Conservation (phyloP, 768 basidiomycete genomes). For the Candolleomyces eurysporus region DNA sequence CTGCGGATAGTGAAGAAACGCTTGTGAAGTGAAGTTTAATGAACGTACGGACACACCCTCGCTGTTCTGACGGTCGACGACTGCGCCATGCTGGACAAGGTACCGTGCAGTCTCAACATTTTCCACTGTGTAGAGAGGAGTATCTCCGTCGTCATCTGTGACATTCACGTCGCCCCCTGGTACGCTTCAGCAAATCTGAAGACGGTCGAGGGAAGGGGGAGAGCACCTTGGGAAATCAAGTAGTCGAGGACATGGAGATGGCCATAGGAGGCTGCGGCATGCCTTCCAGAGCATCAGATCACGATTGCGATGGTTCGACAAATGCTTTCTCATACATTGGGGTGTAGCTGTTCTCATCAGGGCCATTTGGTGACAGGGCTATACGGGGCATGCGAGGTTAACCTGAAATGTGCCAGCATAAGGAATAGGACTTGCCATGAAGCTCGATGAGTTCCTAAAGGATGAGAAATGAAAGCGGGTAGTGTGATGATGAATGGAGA, state of each 20-base stretch:
- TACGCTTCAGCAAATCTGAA: conserved; percentile 4
- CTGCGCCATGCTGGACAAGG: conserved; percentile 78
- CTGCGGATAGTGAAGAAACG: conserved; percentile 33
- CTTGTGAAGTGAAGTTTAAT: neutral
- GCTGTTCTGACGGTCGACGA: conserved; percentile 56
- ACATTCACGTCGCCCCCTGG: conserved; percentile 86
- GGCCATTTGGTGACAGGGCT: conserved; percentile 68
- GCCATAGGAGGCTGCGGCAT: conserved; percentile 92
- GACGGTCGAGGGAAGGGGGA: conserved; percentile 3
- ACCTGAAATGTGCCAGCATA: neutral
- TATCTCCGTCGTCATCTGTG: conserved; percentile 85
- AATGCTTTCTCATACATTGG: conserved; percentile 55
- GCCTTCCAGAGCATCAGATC: conserved; percentile 46
- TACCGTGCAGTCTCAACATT: conserved; percentile 72
- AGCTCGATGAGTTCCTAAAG: conserved; percentile 58
- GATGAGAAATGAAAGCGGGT: conserved; percentile 8
- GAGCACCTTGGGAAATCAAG: conserved; percentile 66
- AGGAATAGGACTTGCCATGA: conserved; percentile 43
- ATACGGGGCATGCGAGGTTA: conserved; percentile 20
- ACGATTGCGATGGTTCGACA: conserved; percentile 12
- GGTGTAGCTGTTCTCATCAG: conserved; percentile 75
- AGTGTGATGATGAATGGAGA: conserved; percentile 4
- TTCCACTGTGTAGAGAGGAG: conserved; percentile 90
- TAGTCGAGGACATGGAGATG: conserved; percentile 76
- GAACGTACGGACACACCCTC: conserved; percentile 74